Conservation (phyloP, 768 basidiomycete species). For the Phanerochaete sordida region DNA sequence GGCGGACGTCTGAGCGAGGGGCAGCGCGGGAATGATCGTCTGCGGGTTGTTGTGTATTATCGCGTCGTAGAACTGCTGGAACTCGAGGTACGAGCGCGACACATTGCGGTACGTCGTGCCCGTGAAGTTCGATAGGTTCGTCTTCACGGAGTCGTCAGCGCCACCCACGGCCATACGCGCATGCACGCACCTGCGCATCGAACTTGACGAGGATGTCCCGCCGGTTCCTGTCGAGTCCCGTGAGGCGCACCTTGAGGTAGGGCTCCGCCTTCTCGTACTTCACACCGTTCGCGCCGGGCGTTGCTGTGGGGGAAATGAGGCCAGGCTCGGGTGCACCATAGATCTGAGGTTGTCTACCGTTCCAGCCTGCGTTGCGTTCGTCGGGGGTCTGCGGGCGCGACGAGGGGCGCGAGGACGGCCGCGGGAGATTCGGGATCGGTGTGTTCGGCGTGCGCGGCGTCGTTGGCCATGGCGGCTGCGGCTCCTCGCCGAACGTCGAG, state of each 20-base stretch:
- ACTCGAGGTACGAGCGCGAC: slow-evolving; percentile 92
- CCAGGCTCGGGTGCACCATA: slow-evolving; percentile 85
- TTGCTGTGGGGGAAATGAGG: slow-evolving; percentile 71
- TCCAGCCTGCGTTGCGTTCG: slow-evolving; percentile 43
- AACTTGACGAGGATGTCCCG: slow-evolving; percentile 92
- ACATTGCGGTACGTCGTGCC: slow-evolving; percentile 90
- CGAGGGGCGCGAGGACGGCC: slow-evolving; percentile 48
- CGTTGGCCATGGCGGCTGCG: slow-evolving; percentile 72
- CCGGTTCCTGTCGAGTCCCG: slow-evolving; percentile 90
- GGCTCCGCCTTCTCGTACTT: slow-evolving; percentile 76
- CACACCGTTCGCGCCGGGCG: slow-evolving; percentile 61
- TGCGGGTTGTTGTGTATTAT: slow-evolving; percentile 90
- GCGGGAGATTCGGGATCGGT: slow-evolving; percentile 68
- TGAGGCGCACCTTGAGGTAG: slow-evolving; percentile 86
- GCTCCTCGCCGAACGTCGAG: slow-evolving; percentile 48
- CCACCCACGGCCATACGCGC: neutral
- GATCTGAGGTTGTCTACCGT: slow-evolving; percentile 80
- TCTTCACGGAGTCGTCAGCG: slow-evolving; percentile 42
- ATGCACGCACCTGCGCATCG: slow-evolving; percentile 79
- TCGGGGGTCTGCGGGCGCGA: slow-evolving; percentile 12
- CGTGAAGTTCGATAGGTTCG: slow-evolving; percentile 89
- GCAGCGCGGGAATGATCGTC: slow-evolving; percentile 93
- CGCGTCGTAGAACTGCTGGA: slow-evolving; percentile 90
- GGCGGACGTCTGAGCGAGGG: slow-evolving; percentile 94
- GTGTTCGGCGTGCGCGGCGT: slow-evolving; percentile 72